A percentile compares a stretch with the other conserved stretches of the same genome.
These are phyloP conservation scores for Cercospora sp. DNA, from an alignment of 2,329 filamentous ascomycete species.

Conservation along the genomic window DNA sequence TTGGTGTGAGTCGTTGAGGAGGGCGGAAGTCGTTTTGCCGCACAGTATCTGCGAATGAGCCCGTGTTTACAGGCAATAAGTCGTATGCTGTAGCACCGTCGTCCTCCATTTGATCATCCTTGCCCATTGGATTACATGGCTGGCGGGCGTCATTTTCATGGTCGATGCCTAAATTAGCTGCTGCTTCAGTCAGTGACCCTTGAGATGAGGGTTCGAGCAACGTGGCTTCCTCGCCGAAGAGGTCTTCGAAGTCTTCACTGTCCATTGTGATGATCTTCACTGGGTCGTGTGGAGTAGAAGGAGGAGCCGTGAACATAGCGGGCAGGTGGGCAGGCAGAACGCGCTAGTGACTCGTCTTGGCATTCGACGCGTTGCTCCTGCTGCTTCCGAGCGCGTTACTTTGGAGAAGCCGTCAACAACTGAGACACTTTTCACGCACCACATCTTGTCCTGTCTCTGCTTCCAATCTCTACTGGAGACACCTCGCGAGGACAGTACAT, in stretches of 20 bases:
- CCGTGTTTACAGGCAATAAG: conserved; percentile 5
- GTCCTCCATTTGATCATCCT: background rate
- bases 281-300: conserved; percentile 1
- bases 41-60: conserved; percentile 6
- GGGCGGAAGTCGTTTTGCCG: conserved; percentile 11
- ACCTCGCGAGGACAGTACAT: background rate
- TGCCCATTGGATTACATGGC: background rate
- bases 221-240: conserved; percentile 25
- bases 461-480: background rate
- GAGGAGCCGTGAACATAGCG: background rate
- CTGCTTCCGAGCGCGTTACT: conserved; percentile 8
- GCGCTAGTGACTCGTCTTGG: conserved; percentile 11
- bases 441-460: background rate
- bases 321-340: conserved; percentile 1
- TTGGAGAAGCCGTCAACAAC: background rate
- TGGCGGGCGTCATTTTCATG: background rate
- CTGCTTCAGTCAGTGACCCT: conserved; percentile 27
- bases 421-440: background rate
- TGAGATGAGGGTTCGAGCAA: conserved; percentile 28
- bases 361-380: conserved; percentile 12
- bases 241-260: conserved; percentile 33
- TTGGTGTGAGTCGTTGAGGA: background rate
- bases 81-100: background rate
- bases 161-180: conserved; percentile 23
- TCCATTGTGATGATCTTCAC: conserved; percentile 25